Base-by-base conservation (phyloP, 129 eudicot genomes). In the Chrysanthemum makinoi region DNA sequence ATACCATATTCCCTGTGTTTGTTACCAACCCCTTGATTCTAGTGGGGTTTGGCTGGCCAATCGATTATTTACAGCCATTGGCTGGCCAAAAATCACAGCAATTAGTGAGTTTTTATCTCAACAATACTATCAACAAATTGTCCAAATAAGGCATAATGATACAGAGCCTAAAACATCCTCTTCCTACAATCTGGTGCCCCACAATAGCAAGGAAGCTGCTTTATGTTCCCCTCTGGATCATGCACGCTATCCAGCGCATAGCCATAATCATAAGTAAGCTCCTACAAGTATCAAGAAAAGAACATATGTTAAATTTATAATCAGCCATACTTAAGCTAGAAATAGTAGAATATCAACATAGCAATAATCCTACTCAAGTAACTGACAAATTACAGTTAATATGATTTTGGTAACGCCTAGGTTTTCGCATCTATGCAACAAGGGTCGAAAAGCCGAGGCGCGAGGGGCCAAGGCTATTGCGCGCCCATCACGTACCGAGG, bases 261-360 rank as follows among this genome's bases (percentile, higher is more conserved):
- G 2, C 90, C 96, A 43, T 89, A 93, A 75, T 89, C 96, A 48
- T 89, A 93, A 0, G 92, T 80, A 0, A 93, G 92, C 75, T 89
- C 98, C 98, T 89, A 65, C 77, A 78, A 55, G 10, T 17, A 53
- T 33, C 50, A 14, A 24, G 0, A 28, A 10, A 59, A 68, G 15
- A 47, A 73, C 16, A 13, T 16, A 64, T 15, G 46, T 44, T 70
- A 54, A 2, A 17, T 6, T 18, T 11, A 35, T 66, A 46, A 22
- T 73, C 65, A 1, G 35, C 33, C 68, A 44, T 69, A 39, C 44
- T 7, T 39, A 7, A 39, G 44, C 9, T 35, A 35, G 6, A 35
- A 35, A 35, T 35, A 35, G 4, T 35, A 35, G 43, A 35, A 35
- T 35, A 35, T 7, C 15, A 69, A 46, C 20, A 56, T 39, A 13